Evolutionary conservation across 345 rosid species (phyloP), one percentile per base, ranked within the genome.

Genomic region (Moricandia arvensis): DNA sequence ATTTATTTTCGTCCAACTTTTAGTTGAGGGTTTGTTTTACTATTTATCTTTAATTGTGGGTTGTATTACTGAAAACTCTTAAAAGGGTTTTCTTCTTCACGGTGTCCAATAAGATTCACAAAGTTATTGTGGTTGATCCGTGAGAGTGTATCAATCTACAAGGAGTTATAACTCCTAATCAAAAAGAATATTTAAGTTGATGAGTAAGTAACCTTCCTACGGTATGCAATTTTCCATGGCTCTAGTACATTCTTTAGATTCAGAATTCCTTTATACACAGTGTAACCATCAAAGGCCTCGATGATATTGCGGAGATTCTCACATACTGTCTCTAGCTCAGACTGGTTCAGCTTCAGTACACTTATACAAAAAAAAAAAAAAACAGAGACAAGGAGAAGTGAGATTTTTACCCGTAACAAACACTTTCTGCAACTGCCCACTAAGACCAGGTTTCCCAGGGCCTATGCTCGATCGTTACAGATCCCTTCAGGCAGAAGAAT

Each of bases 301-400:
- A 95, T 92, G 13, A 95, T 90, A 71, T 95, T 95, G 86, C 99
- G 92, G 86, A 92, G 92, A 79, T 95, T 97, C 80, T 95, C 99
- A 73, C 99, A 95, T n/a, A 98, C 98, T 70, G 86, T 88, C 82
- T 95, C 99, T 75, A 95, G 93, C 66, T 89, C 97, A 0, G 85
- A 24, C 63, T 89, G 87, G 77, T 92, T 92, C 61, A 95, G 78
- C 87, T 92, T 95, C 1, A 98, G 99, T 59, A 95, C 98, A 8
- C 99, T 97, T 95, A 76, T 1, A n/a, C n/a, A n/a, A n/a, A n/a
- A n/a, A n/a, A n/a, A n/a, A n/a, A n/a, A n/a, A n/a, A n/a, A n/a
- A n/a, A 0, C 60, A 69, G 73, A 49, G 51, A 38, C 24, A 69
- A 1, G 6, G 37, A 38, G 65, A 69, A 38, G 26, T 41, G 51